Evolutionary conservation across 768 basidiomycete genomes (phyloP).

Genomic region (Lentinula aciculospora): DNA sequence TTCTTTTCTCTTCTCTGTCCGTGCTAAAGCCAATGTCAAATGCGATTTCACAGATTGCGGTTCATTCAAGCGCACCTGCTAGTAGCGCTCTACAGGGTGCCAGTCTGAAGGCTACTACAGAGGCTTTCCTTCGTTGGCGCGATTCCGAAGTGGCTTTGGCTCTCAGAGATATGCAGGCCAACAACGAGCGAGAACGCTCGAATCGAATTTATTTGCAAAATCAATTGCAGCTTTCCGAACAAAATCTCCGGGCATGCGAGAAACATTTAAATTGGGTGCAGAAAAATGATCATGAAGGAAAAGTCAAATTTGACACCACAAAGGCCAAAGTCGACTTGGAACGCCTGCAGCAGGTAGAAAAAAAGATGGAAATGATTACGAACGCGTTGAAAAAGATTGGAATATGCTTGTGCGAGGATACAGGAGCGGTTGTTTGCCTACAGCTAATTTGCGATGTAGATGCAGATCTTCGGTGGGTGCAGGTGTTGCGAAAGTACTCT

Average conservation of each 20-base stretch:
- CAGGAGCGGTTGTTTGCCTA: neutral
- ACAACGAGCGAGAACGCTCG: neutral
- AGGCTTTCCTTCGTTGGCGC: neutral
- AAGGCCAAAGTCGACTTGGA: neutral
- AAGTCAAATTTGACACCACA: neutral
- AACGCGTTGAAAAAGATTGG: neutral
- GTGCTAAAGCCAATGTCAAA: neutral
- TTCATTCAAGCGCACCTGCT: neutral
- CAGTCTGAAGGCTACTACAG: neutral
- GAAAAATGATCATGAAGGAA: neutral
- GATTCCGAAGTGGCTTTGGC: neutral
- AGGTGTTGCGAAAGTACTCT: neutral
- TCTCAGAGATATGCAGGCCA: neutral
- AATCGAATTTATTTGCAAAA: neutral
- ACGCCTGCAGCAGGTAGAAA: neutral
- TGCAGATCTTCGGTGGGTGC: neutral
- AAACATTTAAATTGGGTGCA: neutral
- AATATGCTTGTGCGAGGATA: neutral
- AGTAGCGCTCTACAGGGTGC: neutral
- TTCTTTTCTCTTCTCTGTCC: neutral
- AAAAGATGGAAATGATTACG: neutral
- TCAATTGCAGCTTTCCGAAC: neutral
- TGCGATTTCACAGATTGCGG: neutral
- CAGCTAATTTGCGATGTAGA: neutral
- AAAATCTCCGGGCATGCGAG: neutral